Evolutionary conservation across 106 monocot genomes (phyloP).

Genomic region (Cymbidium sinense): DNA sequence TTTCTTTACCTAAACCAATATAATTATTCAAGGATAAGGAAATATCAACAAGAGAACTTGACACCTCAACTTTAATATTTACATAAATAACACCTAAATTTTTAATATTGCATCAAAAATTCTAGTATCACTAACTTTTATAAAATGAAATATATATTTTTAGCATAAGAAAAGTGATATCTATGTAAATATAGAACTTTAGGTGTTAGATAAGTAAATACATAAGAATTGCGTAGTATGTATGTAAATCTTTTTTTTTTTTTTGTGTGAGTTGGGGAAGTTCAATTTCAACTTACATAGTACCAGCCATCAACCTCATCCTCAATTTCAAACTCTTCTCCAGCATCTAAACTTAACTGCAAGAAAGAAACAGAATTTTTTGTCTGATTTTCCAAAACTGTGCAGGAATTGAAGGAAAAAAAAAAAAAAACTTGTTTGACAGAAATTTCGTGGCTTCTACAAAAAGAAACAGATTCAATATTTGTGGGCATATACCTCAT

Average conservation of each 20-base stretch:
- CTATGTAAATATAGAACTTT: too few species aligned
- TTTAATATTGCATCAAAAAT: too few species aligned
- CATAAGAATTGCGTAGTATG: neutral
- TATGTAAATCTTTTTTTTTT: neutral
- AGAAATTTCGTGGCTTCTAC: neutral
- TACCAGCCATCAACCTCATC: constrained; percentile 99
- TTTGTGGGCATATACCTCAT: constrained; percentile 70
- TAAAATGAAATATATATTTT: too few species aligned
- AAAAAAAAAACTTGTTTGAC: neutral
- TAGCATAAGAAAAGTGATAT: too few species aligned
- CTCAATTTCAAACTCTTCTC: constrained; percentile 95
- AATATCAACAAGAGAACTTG: neutral
- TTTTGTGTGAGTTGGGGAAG: too few species aligned
- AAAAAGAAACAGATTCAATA: neutral
- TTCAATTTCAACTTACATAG: constrained; percentile 62
- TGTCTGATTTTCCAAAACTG: neutral
- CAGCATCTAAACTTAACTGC: constrained; percentile 79
- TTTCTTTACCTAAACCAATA: constrained; percentile 85
- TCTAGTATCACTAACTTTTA: too few species aligned
- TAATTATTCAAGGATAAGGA: neutral
- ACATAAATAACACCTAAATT: too few species aligned
- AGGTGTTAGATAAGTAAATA: too few species aligned
- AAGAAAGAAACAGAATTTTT: constrained; percentile 2
- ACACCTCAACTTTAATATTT: too few species aligned
- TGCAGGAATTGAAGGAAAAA: neutral